Base-by-base conservation (phyloP, 2,329 filamentous ascomycete genomes). In the Exophiala sideris region DNA sequence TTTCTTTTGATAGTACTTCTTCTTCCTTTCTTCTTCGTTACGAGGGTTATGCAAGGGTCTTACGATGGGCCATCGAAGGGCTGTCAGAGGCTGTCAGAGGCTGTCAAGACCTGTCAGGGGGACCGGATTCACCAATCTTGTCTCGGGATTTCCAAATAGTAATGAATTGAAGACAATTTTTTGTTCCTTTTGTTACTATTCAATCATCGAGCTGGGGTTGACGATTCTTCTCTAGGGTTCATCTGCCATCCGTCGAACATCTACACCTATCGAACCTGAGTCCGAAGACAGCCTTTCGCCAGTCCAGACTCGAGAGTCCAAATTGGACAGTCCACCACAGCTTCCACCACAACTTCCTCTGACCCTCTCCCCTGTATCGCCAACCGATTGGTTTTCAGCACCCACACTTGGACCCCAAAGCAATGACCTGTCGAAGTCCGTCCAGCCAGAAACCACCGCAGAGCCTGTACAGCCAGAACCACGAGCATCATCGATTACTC, bases 181-280 rank as follows among this genome's bases (percentile, higher is more conserved):
- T 16, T 36, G 24, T 29, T 29, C 24, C 24, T 29, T 29, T 29
- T 29, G 24, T 29, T 29, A 29, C 24, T 33, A 53, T 35, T 46
- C 39, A 39, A 11, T 29, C 52, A 39, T 45, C 57, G 38, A 45
- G 33, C 35, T 42, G 34, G 41, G 33, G 55, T 61, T 63, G 59
- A 63, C 59, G 45, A 18, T 18, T 57, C 48, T 57, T 24, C 47
- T 59, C 24, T 61, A 61, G 59, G 61, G 56, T 32, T 46, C 52
- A 36, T 49, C 54, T 16, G 40, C 38, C 36, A 47, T 18, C 39
- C 59, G 57, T 47, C 52, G 44, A 32, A 57, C 54, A 45, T 57
- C 53, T 18, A 21, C 47, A 33, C 48, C 49, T 2, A 45, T 35
- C 54, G 54, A 60, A 33, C 24, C 52, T 14, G 53, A 54, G 46